phyloP scores from a whole-genome alignment of 208 protist species.

The Trypanosoma vivax region DNA sequence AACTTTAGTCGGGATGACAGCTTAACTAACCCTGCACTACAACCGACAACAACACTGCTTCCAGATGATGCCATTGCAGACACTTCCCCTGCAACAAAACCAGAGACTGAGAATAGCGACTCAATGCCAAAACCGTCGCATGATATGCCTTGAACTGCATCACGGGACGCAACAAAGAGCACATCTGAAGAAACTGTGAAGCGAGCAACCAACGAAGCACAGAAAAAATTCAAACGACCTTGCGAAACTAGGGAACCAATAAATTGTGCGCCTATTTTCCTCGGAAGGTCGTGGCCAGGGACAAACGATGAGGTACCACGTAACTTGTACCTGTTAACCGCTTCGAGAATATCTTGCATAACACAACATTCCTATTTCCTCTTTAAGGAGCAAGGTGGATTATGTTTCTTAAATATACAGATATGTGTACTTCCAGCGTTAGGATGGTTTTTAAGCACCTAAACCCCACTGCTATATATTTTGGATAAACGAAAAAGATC shows the following conservation, averaged over 20 bases:
- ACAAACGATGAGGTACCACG: conserved; percentile 13
- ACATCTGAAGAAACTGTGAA: conserved; percentile 61
- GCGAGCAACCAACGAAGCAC: conserved; percentile 29
- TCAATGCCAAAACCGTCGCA: conserved; percentile 44
- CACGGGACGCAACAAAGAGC: conserved; percentile 52
- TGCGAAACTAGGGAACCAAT: conserved; percentile 34
- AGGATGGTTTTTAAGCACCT: too few relatives aligned
- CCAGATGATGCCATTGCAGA: conserved; percentile 37
- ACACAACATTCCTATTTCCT: conserved; percentile 4
- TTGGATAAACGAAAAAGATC: too few relatives aligned
- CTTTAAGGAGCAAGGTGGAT: not conserved
- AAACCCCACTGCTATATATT: too few relatives aligned
- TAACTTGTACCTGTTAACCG: conserved; percentile 51
- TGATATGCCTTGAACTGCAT: conserved; percentile 53
- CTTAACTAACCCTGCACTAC: conserved; percentile 13
- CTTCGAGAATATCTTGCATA: conserved; percentile 66
- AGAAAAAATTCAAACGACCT: conserved; percentile 36
- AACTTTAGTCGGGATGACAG: conserved; percentile 12
- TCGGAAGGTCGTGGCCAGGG: conserved; percentile 24
- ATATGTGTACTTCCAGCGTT: too few relatives aligned
- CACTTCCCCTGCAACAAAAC: conserved; percentile 40
- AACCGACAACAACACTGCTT: conserved; percentile 9
- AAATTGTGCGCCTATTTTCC: conserved; percentile 40
- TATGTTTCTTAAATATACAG: too few relatives aligned
- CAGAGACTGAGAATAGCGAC: conserved; percentile 20